Evolutionary conservation across 352 stramenopile genomes (phyloP).

Genomic region (Plasmopara viticola): DNA sequence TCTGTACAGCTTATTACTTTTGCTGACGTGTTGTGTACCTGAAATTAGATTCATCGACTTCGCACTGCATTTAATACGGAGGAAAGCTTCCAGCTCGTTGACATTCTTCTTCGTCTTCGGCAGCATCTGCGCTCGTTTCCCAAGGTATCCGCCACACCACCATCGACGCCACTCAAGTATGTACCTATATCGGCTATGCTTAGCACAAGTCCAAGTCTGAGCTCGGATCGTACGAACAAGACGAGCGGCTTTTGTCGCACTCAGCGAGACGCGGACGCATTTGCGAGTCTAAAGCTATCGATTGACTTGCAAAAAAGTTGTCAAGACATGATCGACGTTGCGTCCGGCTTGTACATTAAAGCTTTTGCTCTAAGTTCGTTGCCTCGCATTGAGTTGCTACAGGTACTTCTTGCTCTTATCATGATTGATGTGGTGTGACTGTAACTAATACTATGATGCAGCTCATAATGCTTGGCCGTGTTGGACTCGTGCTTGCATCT

Average conservation of each 20-base stretch:
- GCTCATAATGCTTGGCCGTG: constrained; percentile 34
- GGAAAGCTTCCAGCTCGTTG: constrained; percentile 16
- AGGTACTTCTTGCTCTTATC: constrained; percentile 20
- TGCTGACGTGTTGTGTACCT: too few species aligned
- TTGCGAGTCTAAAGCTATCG: constrained; percentile 19
- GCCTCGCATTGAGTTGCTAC: constrained; percentile 31
- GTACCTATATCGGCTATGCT: constrained; percentile 44
- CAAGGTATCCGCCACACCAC: constrained; percentile 13
- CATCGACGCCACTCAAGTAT: constrained; percentile 21
- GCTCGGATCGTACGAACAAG: constrained; percentile 13
- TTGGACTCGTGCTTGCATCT: constrained; percentile 28
- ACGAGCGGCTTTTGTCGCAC: too few species aligned
- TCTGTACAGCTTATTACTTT: too few species aligned
- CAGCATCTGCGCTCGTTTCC: constrained; percentile 23
- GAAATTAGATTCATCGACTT: too few species aligned
- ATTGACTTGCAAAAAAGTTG: constrained; percentile 20
- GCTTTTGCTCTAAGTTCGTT: constrained; percentile 26
- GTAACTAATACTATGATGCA: constrained; percentile 13
- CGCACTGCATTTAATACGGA: constrained; percentile 8
- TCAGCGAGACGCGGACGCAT: constrained; percentile 19
- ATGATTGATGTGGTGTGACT: not conserved
- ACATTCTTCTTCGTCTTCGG: constrained; percentile 30
- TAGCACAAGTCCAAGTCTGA: constrained; percentile 28
- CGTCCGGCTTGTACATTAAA: constrained; percentile 18
- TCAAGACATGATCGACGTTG: constrained; percentile 26